Percentiles rank a stretch among this genome's conserved stretches.
Evolutionary conservation across 495 filamentous ascomycete genomes (phyloP).

Genomic region (Penicillium dipodomyicola): DNA sequence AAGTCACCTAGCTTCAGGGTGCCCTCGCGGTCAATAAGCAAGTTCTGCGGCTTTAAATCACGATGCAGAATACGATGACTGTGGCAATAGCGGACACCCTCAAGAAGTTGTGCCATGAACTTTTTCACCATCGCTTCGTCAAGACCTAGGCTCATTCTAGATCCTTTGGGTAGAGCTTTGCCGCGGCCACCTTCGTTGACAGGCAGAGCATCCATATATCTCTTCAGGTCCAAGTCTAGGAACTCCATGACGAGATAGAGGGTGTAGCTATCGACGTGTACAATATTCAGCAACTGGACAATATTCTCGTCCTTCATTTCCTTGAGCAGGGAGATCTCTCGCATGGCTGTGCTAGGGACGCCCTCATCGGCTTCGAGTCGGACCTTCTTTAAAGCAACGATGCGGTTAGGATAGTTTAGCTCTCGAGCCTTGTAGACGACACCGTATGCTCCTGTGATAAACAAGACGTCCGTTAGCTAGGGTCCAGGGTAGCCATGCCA

Average conservation of each 20-base stretch:
- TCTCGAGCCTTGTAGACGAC: slow-evolving; percentile 92
- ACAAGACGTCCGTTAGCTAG: slow-evolving; percentile 14
- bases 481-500: not conserved
- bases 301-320: slow-evolving; percentile 96
- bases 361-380: slow-evolving; percentile 95
- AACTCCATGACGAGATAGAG: slow-evolving; percentile 94
- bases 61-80: slow-evolving; percentile 91
- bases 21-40: slow-evolving; percentile 89
- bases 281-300: slow-evolving; percentile 86
- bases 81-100: slow-evolving; percentile 92
- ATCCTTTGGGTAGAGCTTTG: slow-evolving; percentile 82
- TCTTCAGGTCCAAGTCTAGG: slow-evolving; percentile 91
- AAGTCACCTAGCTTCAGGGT: slow-evolving; percentile 98
- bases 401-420: slow-evolving; percentile 68
- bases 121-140: slow-evolving; percentile 91
- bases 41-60: slow-evolving; percentile 95
- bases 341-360: slow-evolving; percentile 92
- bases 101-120: slow-evolving; percentile 91
- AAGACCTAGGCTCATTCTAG: slow-evolving; percentile 69
- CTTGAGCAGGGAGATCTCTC: slow-evolving; percentile 92
- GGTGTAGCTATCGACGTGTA: slow-evolving; percentile 93
- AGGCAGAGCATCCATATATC: slow-evolving; percentile 97
- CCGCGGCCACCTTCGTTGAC: slow-evolving; percentile 84
- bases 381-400: slow-evolving; percentile 97
- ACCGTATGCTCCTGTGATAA: slow-evolving; percentile 73